Evolutionary conservation across 2,329 filamentous ascomycete species (phyloP).

Genomic region (Zalaria sp.): DNA sequence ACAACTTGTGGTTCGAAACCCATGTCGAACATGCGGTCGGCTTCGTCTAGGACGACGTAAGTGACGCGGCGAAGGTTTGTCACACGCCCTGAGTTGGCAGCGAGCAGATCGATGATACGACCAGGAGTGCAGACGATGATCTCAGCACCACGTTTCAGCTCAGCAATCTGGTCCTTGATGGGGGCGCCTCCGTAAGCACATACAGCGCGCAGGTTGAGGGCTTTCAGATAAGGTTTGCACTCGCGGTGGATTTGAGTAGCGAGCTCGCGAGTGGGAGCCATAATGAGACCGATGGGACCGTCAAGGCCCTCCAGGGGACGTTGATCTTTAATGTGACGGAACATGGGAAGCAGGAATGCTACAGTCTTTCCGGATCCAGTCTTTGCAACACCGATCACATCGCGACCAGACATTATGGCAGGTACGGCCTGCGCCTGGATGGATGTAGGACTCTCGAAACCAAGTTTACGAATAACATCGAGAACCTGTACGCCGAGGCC

Average conservation of each 20-base stretch:
- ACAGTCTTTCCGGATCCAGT: conserved; percentile 97
- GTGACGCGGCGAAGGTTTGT: conserved; percentile 81
- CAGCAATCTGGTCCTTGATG: conserved; percentile 94
- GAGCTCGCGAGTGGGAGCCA: conserved; percentile 89
- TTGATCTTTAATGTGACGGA: conserved; percentile 94
- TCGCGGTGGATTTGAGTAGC: conserved; percentile 89
- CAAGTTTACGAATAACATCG: conserved; percentile 67
- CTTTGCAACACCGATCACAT: conserved; percentile 93
- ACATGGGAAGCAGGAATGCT: conserved; percentile 92
- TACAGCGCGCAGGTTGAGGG: conserved; percentile 69
- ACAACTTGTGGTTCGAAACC: conserved; percentile 97
- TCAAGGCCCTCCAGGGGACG: conserved; percentile 67
- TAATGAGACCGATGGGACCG: conserved; percentile 74
- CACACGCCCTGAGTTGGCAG: conserved; percentile 85
- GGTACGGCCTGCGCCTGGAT: conserved; percentile 95
- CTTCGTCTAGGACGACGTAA: conserved; percentile 92
- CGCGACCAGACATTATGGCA: conserved; percentile 86
- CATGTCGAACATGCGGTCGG: conserved; percentile 99
- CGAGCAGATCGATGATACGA: conserved; percentile 86
- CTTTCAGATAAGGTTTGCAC: conserved; percentile 86
- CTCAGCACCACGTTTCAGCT: conserved; percentile 87
- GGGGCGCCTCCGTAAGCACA: conserved; percentile 91
- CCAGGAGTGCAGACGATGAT: conserved; percentile 93
- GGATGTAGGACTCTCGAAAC: conserved; percentile 78
- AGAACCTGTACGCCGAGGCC: conserved; percentile 76